These are phyloP conservation scores for Lineolata rhizophorae DNA, from an alignment of 495 filamentous ascomycete genomes.

Conservation along the genomic window DNA sequence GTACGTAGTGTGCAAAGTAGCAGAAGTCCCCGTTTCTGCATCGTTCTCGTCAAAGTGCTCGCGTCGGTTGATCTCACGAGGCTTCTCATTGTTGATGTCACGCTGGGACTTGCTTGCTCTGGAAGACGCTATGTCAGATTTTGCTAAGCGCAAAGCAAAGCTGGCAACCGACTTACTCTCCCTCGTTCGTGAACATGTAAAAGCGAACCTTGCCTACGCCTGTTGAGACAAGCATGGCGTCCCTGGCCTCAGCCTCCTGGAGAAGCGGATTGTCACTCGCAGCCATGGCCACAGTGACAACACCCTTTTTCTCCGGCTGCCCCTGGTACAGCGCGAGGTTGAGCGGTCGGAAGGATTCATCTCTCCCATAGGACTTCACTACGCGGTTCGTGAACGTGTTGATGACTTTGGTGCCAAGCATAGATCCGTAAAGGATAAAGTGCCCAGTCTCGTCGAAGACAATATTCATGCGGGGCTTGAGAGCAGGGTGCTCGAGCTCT, in stretches of 20 bases:
- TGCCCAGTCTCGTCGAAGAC: conserved; percentile 91
- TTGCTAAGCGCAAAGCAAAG: background rate
- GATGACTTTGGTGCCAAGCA: conserved; percentile 77
- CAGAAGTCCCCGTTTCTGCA: conserved; percentile 50
- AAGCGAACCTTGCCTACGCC: conserved; percentile 80
- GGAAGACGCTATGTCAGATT: background rate
- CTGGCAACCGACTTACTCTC: conserved; percentile 20
- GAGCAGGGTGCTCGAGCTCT: conserved; percentile 48
- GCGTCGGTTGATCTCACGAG: conserved; percentile 27
- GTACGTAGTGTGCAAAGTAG: conserved; percentile 77
- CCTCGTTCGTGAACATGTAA: conserved; percentile 93
- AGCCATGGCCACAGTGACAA: conserved; percentile 95
- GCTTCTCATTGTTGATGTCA: conserved; percentile 91
- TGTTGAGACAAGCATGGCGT: conserved; percentile 72
- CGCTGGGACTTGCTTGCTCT: conserved; percentile 58
- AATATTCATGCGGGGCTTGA: conserved; percentile 58
- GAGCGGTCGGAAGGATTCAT: conserved; percentile 68
- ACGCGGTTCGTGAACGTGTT: conserved; percentile 87
- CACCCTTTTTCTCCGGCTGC: conserved; percentile 70
- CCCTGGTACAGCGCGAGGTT: conserved; percentile 87
- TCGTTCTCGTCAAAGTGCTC: conserved; percentile 33
- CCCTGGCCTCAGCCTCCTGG: conserved; percentile 74
- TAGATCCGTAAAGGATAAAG: conserved; percentile 84
- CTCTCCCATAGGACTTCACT: conserved; percentile 67
- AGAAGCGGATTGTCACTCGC: conserved; percentile 83